Percentiles rank a stretch among this genome's conserved stretches.
phyloP scores from a whole-genome alignment of 148 eudicot genomes.

The Persicaria tinctoria region DNA sequence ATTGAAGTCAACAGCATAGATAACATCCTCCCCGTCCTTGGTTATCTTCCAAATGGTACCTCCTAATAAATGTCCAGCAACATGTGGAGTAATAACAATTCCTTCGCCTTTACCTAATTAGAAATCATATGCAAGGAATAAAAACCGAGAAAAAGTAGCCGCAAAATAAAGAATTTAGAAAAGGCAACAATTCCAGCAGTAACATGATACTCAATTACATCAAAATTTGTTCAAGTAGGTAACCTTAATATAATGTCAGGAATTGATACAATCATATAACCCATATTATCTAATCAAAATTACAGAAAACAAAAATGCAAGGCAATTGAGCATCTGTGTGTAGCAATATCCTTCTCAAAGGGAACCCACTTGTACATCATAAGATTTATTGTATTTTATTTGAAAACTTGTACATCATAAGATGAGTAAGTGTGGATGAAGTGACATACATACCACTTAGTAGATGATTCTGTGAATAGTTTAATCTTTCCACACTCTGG shows the following conservation, averaged over 20 bases:
- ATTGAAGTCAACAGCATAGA: slow-evolving; percentile 96
- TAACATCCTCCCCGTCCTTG: slow-evolving; percentile 94
- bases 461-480: slow-evolving; percentile 87
- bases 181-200: neutral
- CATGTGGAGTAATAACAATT: slow-evolving; percentile 95
- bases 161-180: neutral
- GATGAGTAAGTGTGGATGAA: slow-evolving; percentile 10
- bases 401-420: neutral
- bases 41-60: slow-evolving; percentile 94
- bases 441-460: slow-evolving; percentile 49
- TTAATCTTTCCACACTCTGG: slow-evolving; percentile 71
- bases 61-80: slow-evolving; percentile 92
- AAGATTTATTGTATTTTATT: neutral
- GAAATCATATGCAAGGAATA: neutral
- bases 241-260: neutral
- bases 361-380: neutral
- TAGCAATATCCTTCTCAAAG: neutral
- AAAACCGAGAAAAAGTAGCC: neutral
- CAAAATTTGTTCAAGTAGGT: neutral
- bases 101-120: slow-evolving; percentile 91
- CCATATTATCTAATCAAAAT: neutral
- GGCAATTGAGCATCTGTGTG: neutral
- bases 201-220: neutral
- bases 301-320: neutral
- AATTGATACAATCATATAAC: neutral